Conservation (phyloP, 306 rosid species). For the Canavalia ensiformis region DNA sequence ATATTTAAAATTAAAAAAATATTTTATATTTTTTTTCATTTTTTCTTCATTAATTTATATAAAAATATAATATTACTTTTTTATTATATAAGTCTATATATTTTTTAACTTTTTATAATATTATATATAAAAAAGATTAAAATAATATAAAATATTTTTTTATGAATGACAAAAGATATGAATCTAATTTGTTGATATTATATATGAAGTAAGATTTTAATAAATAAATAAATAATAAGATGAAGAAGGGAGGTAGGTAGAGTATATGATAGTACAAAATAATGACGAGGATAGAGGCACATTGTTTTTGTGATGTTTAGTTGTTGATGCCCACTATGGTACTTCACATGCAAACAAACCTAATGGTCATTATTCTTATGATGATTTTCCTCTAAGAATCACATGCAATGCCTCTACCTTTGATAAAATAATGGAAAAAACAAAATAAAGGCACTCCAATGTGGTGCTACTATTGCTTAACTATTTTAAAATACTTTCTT, state of each 20-base stretch:
- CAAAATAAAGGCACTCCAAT: neutral
- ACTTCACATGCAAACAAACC: conserved; percentile 42
- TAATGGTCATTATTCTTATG: neutral
- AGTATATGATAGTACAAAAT: neutral
- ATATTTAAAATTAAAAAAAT: no score
- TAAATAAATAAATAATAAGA: neutral
- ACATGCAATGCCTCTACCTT: conserved; percentile 28
- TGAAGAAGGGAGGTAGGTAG: neutral
- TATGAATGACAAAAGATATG: no score
- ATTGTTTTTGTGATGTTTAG: neutral
- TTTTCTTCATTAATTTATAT: no score
- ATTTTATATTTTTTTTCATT: no score
- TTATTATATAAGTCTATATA: no score
- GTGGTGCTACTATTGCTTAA: neutral
- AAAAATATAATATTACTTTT: no score
- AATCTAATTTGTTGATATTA: no score
- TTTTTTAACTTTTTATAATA: no score
- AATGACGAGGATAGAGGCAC: neutral
- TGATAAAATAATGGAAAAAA: neutral
- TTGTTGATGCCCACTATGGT: conserved; percentile 11
- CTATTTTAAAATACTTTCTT: neutral
- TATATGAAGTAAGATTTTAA: no score
- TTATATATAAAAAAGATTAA: no score
- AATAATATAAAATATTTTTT: no score
- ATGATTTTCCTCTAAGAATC: neutral